Evolutionary conservation across 2,329 filamentous ascomycete species (phyloP), one percentile per base, ranked within the genome.

Genomic region (Huntiella decipiens): DNA sequence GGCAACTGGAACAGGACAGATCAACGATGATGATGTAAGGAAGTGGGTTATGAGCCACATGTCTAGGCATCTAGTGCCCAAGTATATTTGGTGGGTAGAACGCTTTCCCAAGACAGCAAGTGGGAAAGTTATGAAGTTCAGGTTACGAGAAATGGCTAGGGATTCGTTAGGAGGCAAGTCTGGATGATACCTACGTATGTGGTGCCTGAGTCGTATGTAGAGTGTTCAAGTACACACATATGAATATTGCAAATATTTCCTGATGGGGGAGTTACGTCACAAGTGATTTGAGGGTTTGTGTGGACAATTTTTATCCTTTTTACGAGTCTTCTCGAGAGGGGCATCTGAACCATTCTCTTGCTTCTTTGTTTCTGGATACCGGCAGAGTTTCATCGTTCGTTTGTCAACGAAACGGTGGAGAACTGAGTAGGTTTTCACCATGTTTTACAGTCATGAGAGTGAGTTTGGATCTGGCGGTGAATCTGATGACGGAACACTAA

Each of bases 371-470:
- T 28, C 22, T 8, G 22, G 22, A 28, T 8, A 8, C 22, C 22
- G 7, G 22, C 5, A 28, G 6, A 28, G 22, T 28, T 8, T 28
- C 22, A 28, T 28, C 6, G 22, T 28, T 28, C 22, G 22, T 28
- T 28, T 28, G 22, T 28, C 6, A 28, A 28, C 22, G 22, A 6
- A 28, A 28, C 22, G 6, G 22, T 28, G 7, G 5, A 28, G 5
- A 28, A n/a, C 16, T 6, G 13, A 17, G 3, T 10, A 13, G n/a
- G 13, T 17, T 10, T n/a, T 12, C 40, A 60, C 33, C 54, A 95
- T 95, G 87, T 95, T 95, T 60, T 96, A 94, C 65, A 92, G 83
- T 55, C 84, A 94, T 64, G 87, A 95, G 63, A 84, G 88, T 91
- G 66, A 58, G 78, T 15, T 13, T n/a, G 12, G 16, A 6, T 28